Evolutionary conservation across 2,329 filamentous ascomycete genomes (phyloP).

Genomic region (Talaromyces sp.): DNA sequence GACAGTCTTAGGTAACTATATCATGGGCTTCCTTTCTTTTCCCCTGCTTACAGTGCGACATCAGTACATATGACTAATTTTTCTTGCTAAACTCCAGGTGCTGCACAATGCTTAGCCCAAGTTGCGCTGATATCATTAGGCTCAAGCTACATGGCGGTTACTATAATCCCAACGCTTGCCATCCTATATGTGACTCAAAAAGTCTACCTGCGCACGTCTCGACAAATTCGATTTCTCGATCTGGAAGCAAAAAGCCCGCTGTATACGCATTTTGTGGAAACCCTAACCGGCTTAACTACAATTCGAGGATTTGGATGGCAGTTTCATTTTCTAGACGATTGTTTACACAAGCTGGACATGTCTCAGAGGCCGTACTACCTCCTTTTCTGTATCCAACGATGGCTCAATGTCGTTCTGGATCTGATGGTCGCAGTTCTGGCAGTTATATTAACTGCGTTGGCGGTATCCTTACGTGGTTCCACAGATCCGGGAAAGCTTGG

Average conservation of each 20-base stretch:
- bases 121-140: slow-evolving; percentile 46
- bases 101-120: slow-evolving; percentile 39
- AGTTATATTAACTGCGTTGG: slow-evolving; percentile 45
- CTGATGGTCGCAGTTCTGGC: slow-evolving; percentile 48
- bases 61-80: background rate
- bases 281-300: slow-evolving; percentile 51
- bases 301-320: slow-evolving; percentile 55
- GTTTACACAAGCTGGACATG: slow-evolving; percentile 37
- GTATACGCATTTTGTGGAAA: slow-evolving; percentile 54
- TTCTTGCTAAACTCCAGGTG: slow-evolving; percentile 11
- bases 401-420: slow-evolving; percentile 50
- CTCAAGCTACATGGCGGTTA: slow-evolving; percentile 45
- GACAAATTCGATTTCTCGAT: slow-evolving; percentile 57
- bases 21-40: background rate
- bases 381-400: slow-evolving; percentile 53
- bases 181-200: slow-evolving; percentile 50
- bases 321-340: slow-evolving; percentile 26
- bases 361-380: slow-evolving; percentile 56
- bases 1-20: slow-evolving; percentile 3
- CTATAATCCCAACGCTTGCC: slow-evolving; percentile 46
- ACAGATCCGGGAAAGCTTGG: slow-evolving; percentile 48
- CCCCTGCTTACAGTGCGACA: background rate
- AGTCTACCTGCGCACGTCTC: slow-evolving; percentile 56
- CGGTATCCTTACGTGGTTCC: slow-evolving; percentile 40
- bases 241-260: slow-evolving; percentile 58